Evolutionary conservation across 2,329 filamentous ascomycete genomes (phyloP).

Genomic region (Botrytis hyacinthi): DNA sequence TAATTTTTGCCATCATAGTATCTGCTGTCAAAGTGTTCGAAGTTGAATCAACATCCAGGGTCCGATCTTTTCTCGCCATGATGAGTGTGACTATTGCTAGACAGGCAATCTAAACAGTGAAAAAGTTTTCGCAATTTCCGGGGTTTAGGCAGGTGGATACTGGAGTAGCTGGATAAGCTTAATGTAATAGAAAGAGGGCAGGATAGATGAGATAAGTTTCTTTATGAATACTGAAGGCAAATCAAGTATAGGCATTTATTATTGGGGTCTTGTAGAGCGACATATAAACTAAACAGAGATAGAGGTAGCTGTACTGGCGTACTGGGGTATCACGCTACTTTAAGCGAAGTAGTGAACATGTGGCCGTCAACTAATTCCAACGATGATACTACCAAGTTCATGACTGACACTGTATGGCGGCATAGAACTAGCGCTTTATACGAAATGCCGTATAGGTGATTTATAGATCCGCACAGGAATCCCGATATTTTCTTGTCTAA

Average conservation of each 20-base stretch:
- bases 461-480: rapidly evolving
- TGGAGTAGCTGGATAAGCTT: not conserved
- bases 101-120: not conserved
- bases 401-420: not conserved
- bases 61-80: not conserved
- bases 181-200: not conserved
- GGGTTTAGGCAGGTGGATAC: not conserved
- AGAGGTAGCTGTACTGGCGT: not conserved
- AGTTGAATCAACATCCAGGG: not conserved
- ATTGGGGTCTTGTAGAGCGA: not conserved
- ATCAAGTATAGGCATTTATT: too few relatives aligned
- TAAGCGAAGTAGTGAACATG: not conserved
- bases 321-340: not conserved
- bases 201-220: not conserved
- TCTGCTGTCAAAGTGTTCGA: not conserved
- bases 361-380: not conserved
- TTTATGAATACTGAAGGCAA: not conserved
- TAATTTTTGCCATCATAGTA: slow-evolving; percentile 36
- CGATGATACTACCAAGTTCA: not conserved
- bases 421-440: not conserved
- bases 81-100: not conserved
- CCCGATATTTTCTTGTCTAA: not conserved
- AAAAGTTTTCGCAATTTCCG: not conserved
- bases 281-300: not conserved
- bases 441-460: not conserved